Conservation (phyloP, 1,139 yeast genomes). For the Geotrichum macrosporum region DNA sequence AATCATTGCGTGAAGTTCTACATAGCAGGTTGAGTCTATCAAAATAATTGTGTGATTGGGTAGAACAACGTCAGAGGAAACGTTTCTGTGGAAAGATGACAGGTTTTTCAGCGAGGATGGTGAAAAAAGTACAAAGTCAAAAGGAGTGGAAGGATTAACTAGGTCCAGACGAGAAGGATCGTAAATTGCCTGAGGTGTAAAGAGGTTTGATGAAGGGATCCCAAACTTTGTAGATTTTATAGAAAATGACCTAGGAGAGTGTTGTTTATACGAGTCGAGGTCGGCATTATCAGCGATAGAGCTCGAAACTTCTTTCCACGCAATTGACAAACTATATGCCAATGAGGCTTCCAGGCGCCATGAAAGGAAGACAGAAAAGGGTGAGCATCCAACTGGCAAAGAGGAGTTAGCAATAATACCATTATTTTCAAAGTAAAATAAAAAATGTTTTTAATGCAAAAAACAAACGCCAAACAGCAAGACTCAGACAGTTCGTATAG, state of each 20-base stretch:
- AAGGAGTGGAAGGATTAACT: slow-evolving; percentile 20
- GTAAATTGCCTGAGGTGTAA: slow-evolving; percentile 18
- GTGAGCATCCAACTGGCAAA: slow-evolving; percentile 29
- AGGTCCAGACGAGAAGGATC: slow-evolving; percentile 17
- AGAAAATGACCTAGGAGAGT: slow-evolving; percentile 17
- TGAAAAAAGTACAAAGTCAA: slow-evolving; percentile 33
- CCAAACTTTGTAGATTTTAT: slow-evolving; percentile 32
- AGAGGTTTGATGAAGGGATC: slow-evolving; percentile 19
- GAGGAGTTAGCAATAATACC: too few species aligned
- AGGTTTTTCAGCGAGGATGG: slow-evolving; percentile 31
- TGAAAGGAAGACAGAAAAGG: slow-evolving; percentile 28
- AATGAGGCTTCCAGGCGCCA: slow-evolving; percentile 30
- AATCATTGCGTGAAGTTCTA: slow-evolving; percentile 33
- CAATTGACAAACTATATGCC: slow-evolving; percentile 26
- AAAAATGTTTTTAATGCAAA: background rate
- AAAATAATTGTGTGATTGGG: slow-evolving; percentile 33
- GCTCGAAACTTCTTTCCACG: slow-evolving; percentile 25
- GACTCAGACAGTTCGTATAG: too few species aligned
- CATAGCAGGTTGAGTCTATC: slow-evolving; percentile 34
- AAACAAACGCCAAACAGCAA: background rate
- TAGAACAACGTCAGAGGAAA: slow-evolving; percentile 24
- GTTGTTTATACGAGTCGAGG: slow-evolving; percentile 12
- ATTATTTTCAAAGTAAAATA: background rate
- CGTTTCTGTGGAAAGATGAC: slow-evolving; percentile 14
- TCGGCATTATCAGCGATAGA: slow-evolving; percentile 5